phyloP scores from a whole-genome alignment of 495 filamentous ascomycete species.

The Penicillium canariense region DNA sequence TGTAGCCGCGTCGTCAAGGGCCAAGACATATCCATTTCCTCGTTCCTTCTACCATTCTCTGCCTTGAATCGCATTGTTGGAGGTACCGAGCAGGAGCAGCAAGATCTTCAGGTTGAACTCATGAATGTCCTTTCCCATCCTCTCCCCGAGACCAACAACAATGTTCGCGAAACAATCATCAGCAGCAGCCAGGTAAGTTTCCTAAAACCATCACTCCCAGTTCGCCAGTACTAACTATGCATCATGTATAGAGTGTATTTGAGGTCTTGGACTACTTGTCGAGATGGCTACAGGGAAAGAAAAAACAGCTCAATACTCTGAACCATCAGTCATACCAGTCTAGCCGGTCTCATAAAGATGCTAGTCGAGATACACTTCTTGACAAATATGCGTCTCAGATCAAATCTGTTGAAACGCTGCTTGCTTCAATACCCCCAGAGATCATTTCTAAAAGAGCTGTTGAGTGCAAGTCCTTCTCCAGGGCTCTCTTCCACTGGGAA shows the following conservation, averaged over 20 bases:
- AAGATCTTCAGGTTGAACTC: slow-evolving; percentile 70
- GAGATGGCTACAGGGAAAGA: slow-evolving; percentile 82
- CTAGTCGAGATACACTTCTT: slow-evolving; percentile 34
- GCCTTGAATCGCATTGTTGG: slow-evolving; percentile 74
- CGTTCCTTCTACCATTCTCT: slow-evolving; percentile 82
- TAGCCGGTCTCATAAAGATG: slow-evolving; percentile 39
- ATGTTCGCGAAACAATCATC: slow-evolving; percentile 65
- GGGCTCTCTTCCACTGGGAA: slow-evolving; percentile 92
- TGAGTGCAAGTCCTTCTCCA: slow-evolving; percentile 87
- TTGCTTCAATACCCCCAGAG: slow-evolving; percentile 76
- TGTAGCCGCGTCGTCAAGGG: slow-evolving; percentile 76
- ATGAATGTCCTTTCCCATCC: slow-evolving; percentile 62
- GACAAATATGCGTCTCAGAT: slow-evolving; percentile 52
- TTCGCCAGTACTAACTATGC: slow-evolving; percentile 9
- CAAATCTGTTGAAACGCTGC: slow-evolving; percentile 57
- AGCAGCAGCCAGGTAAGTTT: slow-evolving; percentile 76
- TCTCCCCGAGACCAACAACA: slow-evolving; percentile 52
- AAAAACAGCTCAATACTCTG: slow-evolving; percentile 52
- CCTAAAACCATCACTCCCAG: not conserved
- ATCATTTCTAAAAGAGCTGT: slow-evolving; percentile 80
- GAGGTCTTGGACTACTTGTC: slow-evolving; percentile 87
- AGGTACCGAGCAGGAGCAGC: slow-evolving; percentile 60
- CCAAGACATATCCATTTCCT: slow-evolving; percentile 77
- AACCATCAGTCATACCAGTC: slow-evolving; percentile 34
- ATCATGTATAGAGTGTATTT: slow-evolving; percentile 69